Evolutionary conservation across 192 early-diverging fungal species (phyloP).

Genomic region (Obelidium mucronatum): DNA sequence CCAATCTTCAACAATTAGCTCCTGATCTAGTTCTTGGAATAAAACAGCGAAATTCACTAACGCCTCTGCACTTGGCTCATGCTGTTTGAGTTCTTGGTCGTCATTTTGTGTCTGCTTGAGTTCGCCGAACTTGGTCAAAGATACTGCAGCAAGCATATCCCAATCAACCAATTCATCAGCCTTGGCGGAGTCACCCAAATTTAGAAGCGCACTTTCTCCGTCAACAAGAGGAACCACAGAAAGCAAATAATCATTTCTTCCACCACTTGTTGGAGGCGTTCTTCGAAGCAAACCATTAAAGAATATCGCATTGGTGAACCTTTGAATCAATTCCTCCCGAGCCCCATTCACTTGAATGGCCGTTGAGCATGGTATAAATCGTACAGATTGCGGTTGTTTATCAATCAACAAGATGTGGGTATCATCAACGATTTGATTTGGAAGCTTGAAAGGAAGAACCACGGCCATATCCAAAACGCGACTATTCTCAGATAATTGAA

Average conservation of each 20-base stretch:
- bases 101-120: background rate
- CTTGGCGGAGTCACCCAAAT: background rate
- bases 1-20: slow-evolving; percentile 38
- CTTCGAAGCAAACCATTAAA: slow-evolving; percentile 22
- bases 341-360: background rate
- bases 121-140: background rate
- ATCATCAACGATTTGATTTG: background rate
- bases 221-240: slow-evolving; percentile 3
- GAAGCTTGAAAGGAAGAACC: slow-evolving; percentile 5
- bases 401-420: slow-evolving; percentile 17
- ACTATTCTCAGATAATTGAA: slow-evolving; percentile 17
- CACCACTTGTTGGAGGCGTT: background rate
- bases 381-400: background rate
- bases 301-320: slow-evolving; percentile 16
- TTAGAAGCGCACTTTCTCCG: slow-evolving; percentile 14
- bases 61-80: background rate
- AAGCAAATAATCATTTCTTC: slow-evolving; percentile 18
- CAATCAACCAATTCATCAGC: slow-evolving; percentile 17
- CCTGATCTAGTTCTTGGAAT: slow-evolving; percentile 6
- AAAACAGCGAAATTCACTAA: background rate
- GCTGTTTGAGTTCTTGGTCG: background rate
- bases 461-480: slow-evolving; percentile 26
- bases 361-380: background rate
- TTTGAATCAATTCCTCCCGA: background rate
- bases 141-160: background rate